Evolutionary conservation across 176 grass and related monocot genomes (phyloP).

Genomic region (Typha latifolia): DNA sequence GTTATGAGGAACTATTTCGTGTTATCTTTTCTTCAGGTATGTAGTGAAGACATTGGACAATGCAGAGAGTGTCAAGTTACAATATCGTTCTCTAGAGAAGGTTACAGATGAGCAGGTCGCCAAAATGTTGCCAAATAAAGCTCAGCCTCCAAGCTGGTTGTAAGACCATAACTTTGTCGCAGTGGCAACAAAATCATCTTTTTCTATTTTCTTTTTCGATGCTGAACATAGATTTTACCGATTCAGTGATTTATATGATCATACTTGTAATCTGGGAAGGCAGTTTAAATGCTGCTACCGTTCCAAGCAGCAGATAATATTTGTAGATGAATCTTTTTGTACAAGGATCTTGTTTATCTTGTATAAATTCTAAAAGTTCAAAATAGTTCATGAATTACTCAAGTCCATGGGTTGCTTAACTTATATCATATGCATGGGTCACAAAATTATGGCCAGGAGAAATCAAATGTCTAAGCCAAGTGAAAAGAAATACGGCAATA

Average conservation of each 20-base stretch:
- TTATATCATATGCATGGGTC: not conserved
- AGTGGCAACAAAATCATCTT: not conserved
- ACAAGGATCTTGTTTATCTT: too few species aligned
- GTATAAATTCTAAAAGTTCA: too few species aligned
- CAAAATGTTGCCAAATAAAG: not conserved
- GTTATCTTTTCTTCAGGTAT: slow-evolving; percentile 28
- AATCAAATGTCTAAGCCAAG: not conserved
- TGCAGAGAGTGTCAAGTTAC: slow-evolving; percentile 63
- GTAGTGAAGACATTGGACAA: slow-evolving; percentile 87
- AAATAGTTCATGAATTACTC: too few species aligned
- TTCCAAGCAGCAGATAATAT: too few species aligned
- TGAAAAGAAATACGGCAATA: not conserved
- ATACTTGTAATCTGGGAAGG: too few species aligned
- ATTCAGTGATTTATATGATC: too few species aligned
- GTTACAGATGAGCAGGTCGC: slow-evolving; percentile 9
- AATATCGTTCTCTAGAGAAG: slow-evolving; percentile 59
- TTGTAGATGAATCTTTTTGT: too few species aligned
- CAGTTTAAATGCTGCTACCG: too few species aligned
- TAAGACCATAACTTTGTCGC: not conserved
- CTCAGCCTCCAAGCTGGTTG: not conserved
- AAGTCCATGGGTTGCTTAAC: too few species aligned
- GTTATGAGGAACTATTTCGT: not conserved
- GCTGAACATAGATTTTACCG: too few species aligned
- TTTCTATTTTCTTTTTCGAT: not conserved
- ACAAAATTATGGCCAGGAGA: not conserved